These are phyloP conservation scores for Fusarium coicis DNA, from an alignment of 2,329 filamentous ascomycete genomes.

Conservation along the genomic window DNA sequence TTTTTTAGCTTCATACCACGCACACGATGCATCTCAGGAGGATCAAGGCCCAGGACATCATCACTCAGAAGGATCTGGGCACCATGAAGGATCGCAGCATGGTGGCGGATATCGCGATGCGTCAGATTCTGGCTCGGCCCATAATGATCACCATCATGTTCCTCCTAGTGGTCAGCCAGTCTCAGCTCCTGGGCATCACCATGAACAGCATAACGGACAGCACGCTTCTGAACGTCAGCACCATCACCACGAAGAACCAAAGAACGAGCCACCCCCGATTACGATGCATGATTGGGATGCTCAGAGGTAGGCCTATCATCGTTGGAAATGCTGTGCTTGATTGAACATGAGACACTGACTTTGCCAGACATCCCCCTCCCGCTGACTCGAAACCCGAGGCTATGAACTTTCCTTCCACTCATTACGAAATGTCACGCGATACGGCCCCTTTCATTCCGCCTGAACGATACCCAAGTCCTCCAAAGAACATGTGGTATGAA, in stretches of 20 bases:
- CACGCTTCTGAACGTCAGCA: slow-evolving; percentile 1
- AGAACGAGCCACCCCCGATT: slow-evolving; percentile 38
- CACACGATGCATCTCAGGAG: slow-evolving; percentile 12
- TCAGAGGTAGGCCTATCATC: slow-evolving; percentile 56
- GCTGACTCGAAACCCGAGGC: slow-evolving; percentile 83
- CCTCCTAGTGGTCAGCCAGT: slow-evolving; percentile 50
- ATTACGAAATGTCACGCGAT: slow-evolving; percentile 87
- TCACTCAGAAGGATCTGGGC: slow-evolving; percentile 23
- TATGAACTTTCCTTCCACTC: slow-evolving; percentile 79
- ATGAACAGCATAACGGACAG: slow-evolving; percentile 24
- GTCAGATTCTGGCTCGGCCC: slow-evolving; percentile 25
- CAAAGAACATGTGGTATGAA: slow-evolving; percentile 89
- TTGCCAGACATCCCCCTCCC: slow-evolving; percentile 69
- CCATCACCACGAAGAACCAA: slow-evolving; percentile 36
- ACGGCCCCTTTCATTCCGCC: slow-evolving; percentile 81
- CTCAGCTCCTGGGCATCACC: slow-evolving; percentile 48
- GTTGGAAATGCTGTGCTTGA: neutral
- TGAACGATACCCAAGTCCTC: slow-evolving; percentile 80
- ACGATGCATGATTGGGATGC: slow-evolving; percentile 62
- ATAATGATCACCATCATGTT: slow-evolving; percentile 35
- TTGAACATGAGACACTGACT: slow-evolving; percentile 17
- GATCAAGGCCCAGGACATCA: slow-evolving; percentile 7
- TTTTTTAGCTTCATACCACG: slow-evolving; percentile 34
- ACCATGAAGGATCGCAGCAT: slow-evolving; percentile 32
- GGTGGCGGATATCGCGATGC: slow-evolving; percentile 29